phyloP scores from a whole-genome alignment of 345 rosid genomes.

The Jatropha curcas region DNA sequence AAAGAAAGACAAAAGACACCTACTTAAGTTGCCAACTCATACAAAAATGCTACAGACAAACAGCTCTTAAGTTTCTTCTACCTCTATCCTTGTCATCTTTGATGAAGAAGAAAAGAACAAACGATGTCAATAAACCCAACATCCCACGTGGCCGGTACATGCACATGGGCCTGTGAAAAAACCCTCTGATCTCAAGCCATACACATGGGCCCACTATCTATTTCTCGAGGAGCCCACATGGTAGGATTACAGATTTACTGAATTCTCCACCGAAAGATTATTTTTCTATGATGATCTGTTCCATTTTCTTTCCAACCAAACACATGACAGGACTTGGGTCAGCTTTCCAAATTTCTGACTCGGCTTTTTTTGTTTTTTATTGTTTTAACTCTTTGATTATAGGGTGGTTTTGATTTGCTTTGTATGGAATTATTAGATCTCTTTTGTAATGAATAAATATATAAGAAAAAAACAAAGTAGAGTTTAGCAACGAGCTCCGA shows the following conservation, averaged over 20 bases:
- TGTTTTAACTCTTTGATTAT: neutral
- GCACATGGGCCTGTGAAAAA: neutral
- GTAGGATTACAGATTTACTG: neutral
- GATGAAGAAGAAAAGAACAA: neutral
- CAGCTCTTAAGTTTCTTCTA: neutral
- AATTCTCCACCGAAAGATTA: neutral
- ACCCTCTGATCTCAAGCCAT: neutral
- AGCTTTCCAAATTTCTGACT: neutral
- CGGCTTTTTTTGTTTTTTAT: neutral
- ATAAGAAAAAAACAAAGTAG: too few relatives aligned
- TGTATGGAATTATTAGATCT: neutral
- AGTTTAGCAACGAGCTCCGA: neutral
- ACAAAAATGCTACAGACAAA: neutral
- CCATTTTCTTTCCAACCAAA: neutral
- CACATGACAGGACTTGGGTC: neutral
- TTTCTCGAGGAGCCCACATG: neutral
- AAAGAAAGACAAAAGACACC: neutral
- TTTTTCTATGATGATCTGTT: neutral
- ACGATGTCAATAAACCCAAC: neutral
- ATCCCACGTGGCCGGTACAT: neutral
- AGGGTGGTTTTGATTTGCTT: neutral
- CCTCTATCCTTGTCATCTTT: too few relatives aligned
- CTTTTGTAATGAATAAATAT: too few relatives aligned
- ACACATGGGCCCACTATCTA: neutral
- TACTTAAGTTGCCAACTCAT: neutral